Conservation (phyloP, 169 alveolate genomes). For the Plasmodium blacklocki region DNA sequence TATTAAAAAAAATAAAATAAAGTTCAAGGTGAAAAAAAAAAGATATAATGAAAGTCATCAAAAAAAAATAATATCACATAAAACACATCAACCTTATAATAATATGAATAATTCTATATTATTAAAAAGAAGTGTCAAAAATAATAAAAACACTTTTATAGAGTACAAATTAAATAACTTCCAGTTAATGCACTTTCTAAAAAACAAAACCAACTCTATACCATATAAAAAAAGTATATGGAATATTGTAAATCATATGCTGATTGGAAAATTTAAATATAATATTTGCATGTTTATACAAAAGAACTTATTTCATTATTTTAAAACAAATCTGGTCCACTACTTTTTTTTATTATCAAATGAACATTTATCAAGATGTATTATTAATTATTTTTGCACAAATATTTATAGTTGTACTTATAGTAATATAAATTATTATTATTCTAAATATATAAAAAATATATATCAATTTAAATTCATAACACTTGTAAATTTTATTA, state of each 20-base stretch:
- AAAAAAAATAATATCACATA: background rate
- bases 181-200: constrained; percentile 36
- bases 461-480: constrained; percentile 49
- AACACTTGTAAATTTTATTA: constrained; percentile 53
- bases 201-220: constrained; percentile 42
- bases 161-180: constrained; percentile 38
- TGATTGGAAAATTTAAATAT: constrained; percentile 37
- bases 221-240: constrained; percentile 54
- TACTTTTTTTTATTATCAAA: constrained; percentile 62
- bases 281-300: constrained; percentile 46
- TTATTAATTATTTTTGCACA: constrained; percentile 46
- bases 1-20: background rate
- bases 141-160: background rate
- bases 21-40: background rate
- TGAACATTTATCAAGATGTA: constrained; percentile 64
- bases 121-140: too few relatives aligned
- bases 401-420: constrained; percentile 65
- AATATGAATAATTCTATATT: background rate
- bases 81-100: too few relatives aligned
- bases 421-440: constrained; percentile 65
- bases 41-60: background rate
- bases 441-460: constrained; percentile 57
- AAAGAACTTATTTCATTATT: constrained; percentile 54
- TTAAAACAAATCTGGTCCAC: constrained; percentile 45
- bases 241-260: constrained; percentile 30